Conservation (phyloP, 225 moss, liverwort and hornwort genomes). For the Bryoerythrophyllum caledonicum region DNA sequence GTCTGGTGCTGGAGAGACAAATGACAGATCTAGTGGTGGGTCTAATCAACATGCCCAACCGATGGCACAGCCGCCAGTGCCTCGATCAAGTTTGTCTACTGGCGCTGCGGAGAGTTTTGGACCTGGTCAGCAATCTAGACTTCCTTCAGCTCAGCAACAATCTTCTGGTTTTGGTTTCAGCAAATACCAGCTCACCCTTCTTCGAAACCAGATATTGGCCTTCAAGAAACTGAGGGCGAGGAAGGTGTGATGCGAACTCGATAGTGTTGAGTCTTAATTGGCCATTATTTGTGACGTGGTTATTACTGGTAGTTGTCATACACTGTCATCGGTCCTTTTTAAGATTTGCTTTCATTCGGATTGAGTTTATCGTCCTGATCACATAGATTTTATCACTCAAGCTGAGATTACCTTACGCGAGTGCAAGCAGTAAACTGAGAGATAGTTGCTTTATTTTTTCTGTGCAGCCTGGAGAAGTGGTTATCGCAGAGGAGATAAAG, state of each 20-base stretch:
- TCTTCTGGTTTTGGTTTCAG: constrained; percentile 79
- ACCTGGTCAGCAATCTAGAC: constrained; percentile 53
- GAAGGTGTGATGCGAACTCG: constrained; percentile 28
- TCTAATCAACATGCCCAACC: constrained; percentile 39
- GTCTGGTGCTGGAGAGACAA: constrained; percentile 33
- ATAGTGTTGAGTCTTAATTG: constrained; percentile 7
- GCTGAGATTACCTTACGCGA: background rate
- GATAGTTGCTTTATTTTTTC: background rate
- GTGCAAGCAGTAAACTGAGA: constrained; percentile 20
- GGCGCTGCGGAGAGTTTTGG: constrained; percentile 54
- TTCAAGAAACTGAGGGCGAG: constrained; percentile 90
- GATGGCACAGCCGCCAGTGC: constrained; percentile 52
- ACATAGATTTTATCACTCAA: background rate
- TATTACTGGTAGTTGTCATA: background rate
- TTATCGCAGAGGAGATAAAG: constrained; percentile 57
- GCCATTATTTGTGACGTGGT: background rate
- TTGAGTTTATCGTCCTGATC: background rate
- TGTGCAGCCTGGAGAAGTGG: constrained; percentile 54
- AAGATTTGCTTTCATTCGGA: background rate
- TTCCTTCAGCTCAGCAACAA: constrained; percentile 45
- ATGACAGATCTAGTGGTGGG: constrained; percentile 41
- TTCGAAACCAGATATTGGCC: constrained; percentile 93
- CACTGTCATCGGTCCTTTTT: background rate
- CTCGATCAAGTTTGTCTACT: constrained; percentile 42
- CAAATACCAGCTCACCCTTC: constrained; percentile 80